Percentiles rank a stretch among this genome's conserved stretches.
phyloP scores from a whole-genome alignment of 2,329 filamentous ascomycete species.

The Orbilia oligospora region DNA sequence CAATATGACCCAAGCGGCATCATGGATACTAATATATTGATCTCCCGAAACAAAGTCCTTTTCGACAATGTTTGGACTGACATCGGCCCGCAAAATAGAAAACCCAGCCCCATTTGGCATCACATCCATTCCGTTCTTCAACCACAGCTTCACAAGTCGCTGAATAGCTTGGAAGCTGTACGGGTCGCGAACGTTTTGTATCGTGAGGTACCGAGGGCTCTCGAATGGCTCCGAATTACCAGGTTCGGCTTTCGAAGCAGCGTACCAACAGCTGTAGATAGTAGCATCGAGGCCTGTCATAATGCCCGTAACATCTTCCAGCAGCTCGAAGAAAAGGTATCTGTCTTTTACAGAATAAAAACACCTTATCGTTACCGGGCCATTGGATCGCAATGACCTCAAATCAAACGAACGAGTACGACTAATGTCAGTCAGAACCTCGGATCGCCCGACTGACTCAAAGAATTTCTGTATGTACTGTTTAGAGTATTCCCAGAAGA shows the following conservation, averaged over 20 bases:
- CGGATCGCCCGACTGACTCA: not conserved
- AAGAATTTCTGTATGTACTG: not conserved
- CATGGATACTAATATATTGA: not conserved
- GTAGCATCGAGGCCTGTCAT: not conserved
- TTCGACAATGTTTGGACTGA: not conserved
- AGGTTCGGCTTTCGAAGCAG: not conserved
- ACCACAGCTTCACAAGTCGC: not conserved
- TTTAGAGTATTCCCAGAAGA: no score
- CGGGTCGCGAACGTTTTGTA: not conserved
- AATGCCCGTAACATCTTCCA: no score
- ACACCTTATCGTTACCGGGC: not conserved
- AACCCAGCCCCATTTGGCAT: not conserved
- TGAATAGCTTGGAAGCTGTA: not conserved
- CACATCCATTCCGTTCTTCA: not conserved
- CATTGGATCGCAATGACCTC: no score
- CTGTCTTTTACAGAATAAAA: not conserved
- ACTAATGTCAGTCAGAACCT: not conserved
- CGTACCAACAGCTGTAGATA: not conserved
- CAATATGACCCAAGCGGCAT: not conserved
- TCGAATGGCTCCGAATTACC: not conserved
- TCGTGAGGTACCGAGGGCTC: not conserved
- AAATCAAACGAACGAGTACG: not conserved
- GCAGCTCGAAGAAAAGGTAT: not conserved
- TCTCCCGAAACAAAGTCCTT: not conserved
- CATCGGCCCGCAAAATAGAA: not conserved